Base-by-base conservation (phyloP, 2,329 filamentous ascomycete species). In the Aschersonia sp. region DNA sequence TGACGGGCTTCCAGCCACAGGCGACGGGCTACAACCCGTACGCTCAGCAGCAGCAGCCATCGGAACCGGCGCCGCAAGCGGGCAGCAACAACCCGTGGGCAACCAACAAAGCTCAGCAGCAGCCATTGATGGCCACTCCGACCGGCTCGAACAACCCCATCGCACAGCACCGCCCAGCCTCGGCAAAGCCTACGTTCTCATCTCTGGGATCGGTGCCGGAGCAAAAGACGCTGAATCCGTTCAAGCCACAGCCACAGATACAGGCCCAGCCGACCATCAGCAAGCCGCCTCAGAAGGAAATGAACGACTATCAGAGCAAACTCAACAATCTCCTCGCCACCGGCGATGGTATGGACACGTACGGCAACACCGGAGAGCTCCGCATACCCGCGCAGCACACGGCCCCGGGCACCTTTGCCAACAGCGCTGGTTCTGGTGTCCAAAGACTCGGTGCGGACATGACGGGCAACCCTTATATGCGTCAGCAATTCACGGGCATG, bases 61-160 rank as follows among this genome's bases (percentile, higher is more conserved):
- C 45, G 53, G 84, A 82, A 58, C 70, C 77, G 45, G 72, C 77
- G 22, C 71, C 81, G 22, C 83, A 87, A 52, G 72, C 89, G 30
- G 89, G 88, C 37, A 94, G 79, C 64, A 94, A 97, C 69, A 98
- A 98, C 62, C 92, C 92, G 0, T 98, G 90, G 87, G 84, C 87
- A 30, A 76, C 74, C 31, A 75, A 71, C 55, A 73, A 72, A 53
- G 72, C 67, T 51, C 76, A 76, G 52, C 71, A 77, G 50, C 62
- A 67, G 43, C 70, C 79, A 2, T 67, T 95, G 52, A 82, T 84
- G 60, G 84, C 88, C 5, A 84, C 87, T 60, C 83, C 86, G 4
- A 98, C 92, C 3, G 92, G 92, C 44, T 97, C 92, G 12, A 98
- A 98, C 71, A 98, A 98, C 62, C 92, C 92, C 2, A 98, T 98